phyloP scores from a whole-genome alignment of 495 filamentous ascomycete species.

The Tuber brumale region DNA sequence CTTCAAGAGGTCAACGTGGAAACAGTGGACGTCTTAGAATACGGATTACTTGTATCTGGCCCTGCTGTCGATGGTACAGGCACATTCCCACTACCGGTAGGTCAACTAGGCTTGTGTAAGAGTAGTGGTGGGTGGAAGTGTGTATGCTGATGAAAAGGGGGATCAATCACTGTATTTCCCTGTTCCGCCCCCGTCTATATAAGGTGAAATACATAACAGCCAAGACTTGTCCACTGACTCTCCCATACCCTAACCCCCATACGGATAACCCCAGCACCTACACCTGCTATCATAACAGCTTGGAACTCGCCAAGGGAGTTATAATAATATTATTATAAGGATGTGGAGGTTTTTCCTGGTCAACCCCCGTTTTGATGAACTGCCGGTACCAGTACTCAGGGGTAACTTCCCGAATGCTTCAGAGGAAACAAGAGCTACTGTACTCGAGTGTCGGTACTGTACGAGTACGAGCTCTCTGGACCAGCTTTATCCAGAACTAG shows the following conservation, averaged over 20 bases:
- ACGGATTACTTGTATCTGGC: conserved; percentile 47
- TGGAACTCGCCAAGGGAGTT: conserved; percentile 47
- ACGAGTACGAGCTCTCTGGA: neutral
- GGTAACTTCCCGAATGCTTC: conserved; percentile 27
- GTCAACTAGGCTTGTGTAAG: conserved; percentile 12
- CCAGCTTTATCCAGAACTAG: conserved; percentile 26
- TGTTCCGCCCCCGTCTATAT: no score
- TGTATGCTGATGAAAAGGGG: no score
- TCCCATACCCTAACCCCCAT: conserved; percentile 9
- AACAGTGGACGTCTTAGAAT: conserved; percentile 40
- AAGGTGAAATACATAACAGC: no score
- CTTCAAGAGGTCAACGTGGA: conserved; percentile 46
- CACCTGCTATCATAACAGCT: no score
- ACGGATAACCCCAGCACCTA: no score
- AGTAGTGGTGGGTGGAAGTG: no score
- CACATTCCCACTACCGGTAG: conserved; percentile 45
- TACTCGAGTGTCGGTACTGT: no score
- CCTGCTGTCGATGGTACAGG: conserved; percentile 45
- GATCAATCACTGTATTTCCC: no score
- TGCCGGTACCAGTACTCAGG: neutral
- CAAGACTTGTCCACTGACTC: no score
- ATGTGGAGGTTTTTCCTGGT: conserved; percentile 25
- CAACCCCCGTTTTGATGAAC: conserved; percentile 19
- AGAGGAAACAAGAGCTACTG: neutral
- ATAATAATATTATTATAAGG: no score